Evolutionary conservation across 495 filamentous ascomycete species (phyloP), one percentile per base, ranked within the genome.

Genomic region (Chaetomidium leptoderma): DNA sequence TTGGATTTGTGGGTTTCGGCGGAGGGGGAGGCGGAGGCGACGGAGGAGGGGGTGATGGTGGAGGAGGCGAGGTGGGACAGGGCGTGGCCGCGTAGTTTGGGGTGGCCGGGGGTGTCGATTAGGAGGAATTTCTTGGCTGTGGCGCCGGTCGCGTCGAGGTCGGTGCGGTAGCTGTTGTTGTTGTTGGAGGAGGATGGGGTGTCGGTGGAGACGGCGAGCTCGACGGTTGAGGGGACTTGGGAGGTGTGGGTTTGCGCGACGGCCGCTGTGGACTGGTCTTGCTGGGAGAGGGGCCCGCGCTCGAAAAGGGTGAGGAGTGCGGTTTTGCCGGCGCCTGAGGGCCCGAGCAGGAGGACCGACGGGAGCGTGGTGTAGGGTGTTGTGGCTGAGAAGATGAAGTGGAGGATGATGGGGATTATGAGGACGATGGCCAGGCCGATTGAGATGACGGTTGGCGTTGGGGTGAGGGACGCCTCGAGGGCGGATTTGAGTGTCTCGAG

Each of bases 21-120:
- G 77, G 69, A 91, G 83, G 60, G 88, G 65, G 61, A 83, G 23
- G 75, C 42, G 51, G 66, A 60, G 30, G 32, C 75, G 62, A n/a
- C 71, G 65, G 65, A 81, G 65, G 66, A 78, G 77, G 45, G 89
- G 85, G 17, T 72, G 63, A 68, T 79, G 62, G 66, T 82, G 76
- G 51, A 85, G 82, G 57, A 89, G 68, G 58, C 82, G n/a, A 81
- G 63, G 33, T 66, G 68, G 21, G 72, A 56, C 43, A 82, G 68
- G n/a, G 79, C 70, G 69, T 81, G 64, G 59, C 80, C 77, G 46
- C 93, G 89, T 8, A 97, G 83, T 69, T 98, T 98, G 50, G 90
- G 91, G 78, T 97, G 93, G 53, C 92, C 92, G 1, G 92, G 92
- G 4, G 93, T 97, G 76, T 98, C 92, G 66, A 83, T 72, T 26